Conservation (phyloP, 106 monocot species). For the Cymbidium sinense region DNA sequence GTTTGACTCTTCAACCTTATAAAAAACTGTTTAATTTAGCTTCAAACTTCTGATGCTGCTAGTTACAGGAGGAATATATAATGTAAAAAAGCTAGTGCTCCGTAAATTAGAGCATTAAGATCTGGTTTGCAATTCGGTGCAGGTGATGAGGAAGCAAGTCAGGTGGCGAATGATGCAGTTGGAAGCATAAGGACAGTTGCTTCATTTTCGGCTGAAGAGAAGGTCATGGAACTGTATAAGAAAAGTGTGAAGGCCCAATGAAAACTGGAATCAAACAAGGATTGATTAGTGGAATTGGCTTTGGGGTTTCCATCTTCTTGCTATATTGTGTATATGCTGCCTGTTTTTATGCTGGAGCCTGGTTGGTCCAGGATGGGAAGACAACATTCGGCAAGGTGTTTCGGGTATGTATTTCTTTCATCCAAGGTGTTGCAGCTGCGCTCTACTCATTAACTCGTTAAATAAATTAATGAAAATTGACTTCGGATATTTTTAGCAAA, state of each 20-base stretch:
- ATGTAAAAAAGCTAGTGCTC: neutral
- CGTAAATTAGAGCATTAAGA: no score
- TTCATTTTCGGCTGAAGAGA: slow-evolving; percentile 43
- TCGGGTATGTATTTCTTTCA: slow-evolving; percentile 16
- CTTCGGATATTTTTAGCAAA: no score
- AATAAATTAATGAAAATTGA: no score
- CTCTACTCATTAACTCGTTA: neutral
- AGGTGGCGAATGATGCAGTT: slow-evolving; percentile 40
- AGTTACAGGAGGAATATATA: no score
- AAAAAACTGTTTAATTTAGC: neutral
- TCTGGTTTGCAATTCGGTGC: neutral
- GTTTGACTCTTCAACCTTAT: slow-evolving; percentile 4
- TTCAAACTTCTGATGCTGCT: no score
- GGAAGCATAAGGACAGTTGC: slow-evolving; percentile 26
- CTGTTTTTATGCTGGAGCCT: slow-evolving; percentile 28
- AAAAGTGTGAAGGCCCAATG: slow-evolving; percentile 39
- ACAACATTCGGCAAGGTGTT: neutral
- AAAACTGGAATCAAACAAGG: slow-evolving; percentile 25
- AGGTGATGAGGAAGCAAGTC: slow-evolving; percentile 33
- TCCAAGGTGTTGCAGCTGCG: slow-evolving; percentile 15
- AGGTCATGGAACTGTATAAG: slow-evolving; percentile 29
- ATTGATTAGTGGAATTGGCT: slow-evolving; percentile 31
- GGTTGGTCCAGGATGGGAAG: neutral
- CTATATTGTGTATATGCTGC: slow-evolving; percentile 20
- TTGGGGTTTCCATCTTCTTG: slow-evolving; percentile 28